phyloP scores from a whole-genome alignment of 805 yeast species.

The Lachancea lanzarotensis region DNA sequence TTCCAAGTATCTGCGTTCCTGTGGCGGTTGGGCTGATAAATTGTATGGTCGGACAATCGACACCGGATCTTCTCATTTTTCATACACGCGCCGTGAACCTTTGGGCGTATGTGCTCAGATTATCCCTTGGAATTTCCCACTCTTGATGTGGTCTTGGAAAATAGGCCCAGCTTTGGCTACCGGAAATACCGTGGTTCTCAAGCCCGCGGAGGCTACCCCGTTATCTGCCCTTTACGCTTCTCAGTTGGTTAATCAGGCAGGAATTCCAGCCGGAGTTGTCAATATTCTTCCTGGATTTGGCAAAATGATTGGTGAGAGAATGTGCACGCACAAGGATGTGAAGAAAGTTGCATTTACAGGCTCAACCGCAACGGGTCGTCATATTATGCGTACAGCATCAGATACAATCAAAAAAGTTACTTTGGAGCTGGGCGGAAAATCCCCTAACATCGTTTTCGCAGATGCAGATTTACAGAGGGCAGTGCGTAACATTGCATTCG shows the following conservation, averaged over 20 bases:
- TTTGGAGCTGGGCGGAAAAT: slow-evolving; percentile 84
- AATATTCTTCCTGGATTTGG: slow-evolving; percentile 85
- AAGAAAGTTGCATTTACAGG: slow-evolving; percentile 85
- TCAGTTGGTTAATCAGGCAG: slow-evolving; percentile 66
- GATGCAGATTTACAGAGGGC: slow-evolving; percentile 67
- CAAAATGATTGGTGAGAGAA: slow-evolving; percentile 64
- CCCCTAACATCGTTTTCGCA: slow-evolving; percentile 75
- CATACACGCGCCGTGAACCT: slow-evolving; percentile 71
- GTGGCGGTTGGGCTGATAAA: slow-evolving; percentile 80
- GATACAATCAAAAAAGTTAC: slow-evolving; percentile 72
- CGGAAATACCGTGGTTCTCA: slow-evolving; percentile 82
- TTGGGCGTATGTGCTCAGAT: slow-evolving; percentile 91
- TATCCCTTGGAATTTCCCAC: slow-evolving; percentile 96
- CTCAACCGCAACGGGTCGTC: slow-evolving; percentile 75
- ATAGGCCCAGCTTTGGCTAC: slow-evolving; percentile 88
- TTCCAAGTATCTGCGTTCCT: slow-evolving; percentile 66
- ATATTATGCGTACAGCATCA: slow-evolving; percentile 66
- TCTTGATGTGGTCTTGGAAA: slow-evolving; percentile 92
- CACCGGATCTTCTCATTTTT: slow-evolving; percentile 57
- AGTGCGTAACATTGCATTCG: slow-evolving; percentile 60
- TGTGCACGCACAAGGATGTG: slow-evolving; percentile 61
- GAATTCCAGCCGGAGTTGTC: slow-evolving; percentile 86
- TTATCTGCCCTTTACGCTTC: slow-evolving; percentile 76
- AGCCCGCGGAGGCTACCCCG: slow-evolving; percentile 91
- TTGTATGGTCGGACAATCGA: slow-evolving; percentile 51